Base-by-base conservation (phyloP, 1,284 basidiomycete genomes). In the Fomitopsis pinicola region DNA sequence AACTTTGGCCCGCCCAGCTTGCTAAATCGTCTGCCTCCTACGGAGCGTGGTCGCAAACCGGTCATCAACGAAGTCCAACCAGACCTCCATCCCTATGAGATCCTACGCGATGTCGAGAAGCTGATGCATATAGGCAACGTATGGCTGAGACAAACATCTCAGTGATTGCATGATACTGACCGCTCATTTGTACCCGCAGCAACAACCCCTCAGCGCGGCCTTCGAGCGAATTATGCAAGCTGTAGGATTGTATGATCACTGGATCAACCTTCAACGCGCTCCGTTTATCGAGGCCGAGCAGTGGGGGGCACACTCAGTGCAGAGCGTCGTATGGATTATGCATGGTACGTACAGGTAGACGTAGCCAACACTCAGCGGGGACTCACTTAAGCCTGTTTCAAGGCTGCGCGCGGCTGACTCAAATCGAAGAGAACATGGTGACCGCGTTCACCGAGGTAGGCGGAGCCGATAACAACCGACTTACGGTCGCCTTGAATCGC, bases 1-100 rank as follows among this genome's bases (percentile, higher is more conserved):
- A 17, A 33, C 14, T 7, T 30, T 15, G 28, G 10, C 14, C 17
- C 15, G 30, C 62, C 46, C 63, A 92, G 90, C 67, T 77, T 93
- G 68, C 68, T 90, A 30, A 83, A 89, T 71, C 86, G 91, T 7
- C 76, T 92, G 30, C 86, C 88, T 38, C 77, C 80, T 15, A 72
- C 74, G 22, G 74, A 78, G 58, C 75, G 78, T 12, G 77, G 77
- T 0, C 74, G 75, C 58, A 81, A 78, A 66, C 82, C 82, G 28
- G 71, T 79, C 50, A 72, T 91, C 42, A 91, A 91, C 67, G 87
- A 89, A 72, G 81, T 91, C n/a, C 89, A 92, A 69, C 82, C 87
- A 3, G 83, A 89, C 65, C 77, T 91, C 46, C 86, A 92, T 67
- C 89, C 91, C 10, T 75, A 86, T 5, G 91, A 93, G 72, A 80